phyloP scores from a whole-genome alignment of 495 filamentous ascomycete genomes.

The Acidiella bohemica region DNA sequence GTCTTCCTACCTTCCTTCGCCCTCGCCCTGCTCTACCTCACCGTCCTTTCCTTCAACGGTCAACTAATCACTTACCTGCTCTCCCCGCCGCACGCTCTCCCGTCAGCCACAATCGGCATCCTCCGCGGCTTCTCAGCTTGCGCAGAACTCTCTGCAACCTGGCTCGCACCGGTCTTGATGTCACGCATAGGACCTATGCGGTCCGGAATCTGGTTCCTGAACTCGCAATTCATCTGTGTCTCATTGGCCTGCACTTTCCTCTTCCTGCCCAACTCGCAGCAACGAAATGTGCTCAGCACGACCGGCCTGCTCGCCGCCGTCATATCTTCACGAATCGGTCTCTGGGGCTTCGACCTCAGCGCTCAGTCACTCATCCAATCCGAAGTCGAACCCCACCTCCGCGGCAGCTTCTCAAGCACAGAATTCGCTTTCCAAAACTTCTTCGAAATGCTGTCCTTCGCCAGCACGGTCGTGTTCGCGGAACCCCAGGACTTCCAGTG shows the following conservation, averaged over 20 bases:
- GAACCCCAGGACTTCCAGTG: conserved; percentile 46
- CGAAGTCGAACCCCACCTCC: conserved; percentile 34
- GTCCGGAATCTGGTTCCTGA: conserved; percentile 49
- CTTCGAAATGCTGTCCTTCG: conserved; percentile 52
- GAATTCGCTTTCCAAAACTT: conserved; percentile 50
- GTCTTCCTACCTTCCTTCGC: conserved; percentile 31
- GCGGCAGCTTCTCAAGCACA: conserved; percentile 48
- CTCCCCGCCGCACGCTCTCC: no score
- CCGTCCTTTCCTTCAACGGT: conserved; percentile 31
- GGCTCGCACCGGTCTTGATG: conserved; percentile 39
- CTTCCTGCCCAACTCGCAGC: no score
- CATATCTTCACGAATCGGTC: conserved; percentile 45
- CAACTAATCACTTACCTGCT: conserved; percentile 36
- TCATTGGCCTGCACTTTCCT: conserved; percentile 32
- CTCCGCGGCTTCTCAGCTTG: conserved; percentile 28
- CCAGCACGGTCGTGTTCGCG: conserved; percentile 45
- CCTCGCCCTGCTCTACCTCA: conserved; percentile 31
- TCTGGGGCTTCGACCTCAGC: conserved; percentile 57
- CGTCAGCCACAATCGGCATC: no score
- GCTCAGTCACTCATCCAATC: conserved; percentile 49
- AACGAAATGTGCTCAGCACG: no score
- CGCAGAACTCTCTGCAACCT: conserved; percentile 39
- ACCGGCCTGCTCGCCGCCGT: conserved; percentile 42
- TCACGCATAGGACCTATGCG: conserved; percentile 41
- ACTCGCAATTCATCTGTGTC: conserved; percentile 46